A percentile compares a stretch with the other conserved stretches of the same genome.
phyloP scores from a whole-genome alignment of 306 rosid genomes.

The Dalbergia oliveri region DNA sequence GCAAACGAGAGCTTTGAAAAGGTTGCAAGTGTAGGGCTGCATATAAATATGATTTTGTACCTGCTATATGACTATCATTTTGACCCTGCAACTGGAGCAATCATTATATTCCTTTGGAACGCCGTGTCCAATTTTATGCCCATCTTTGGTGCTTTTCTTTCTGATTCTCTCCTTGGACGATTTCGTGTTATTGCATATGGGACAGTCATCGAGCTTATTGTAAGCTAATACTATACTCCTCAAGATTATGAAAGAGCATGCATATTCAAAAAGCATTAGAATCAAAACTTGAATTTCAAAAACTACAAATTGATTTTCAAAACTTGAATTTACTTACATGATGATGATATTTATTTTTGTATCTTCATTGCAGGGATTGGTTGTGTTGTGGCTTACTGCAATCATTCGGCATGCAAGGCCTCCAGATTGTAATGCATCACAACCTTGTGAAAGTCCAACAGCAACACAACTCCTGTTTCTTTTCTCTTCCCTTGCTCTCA shows the following conservation, averaged over 20 bases:
- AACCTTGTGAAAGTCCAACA: conserved; percentile 53
- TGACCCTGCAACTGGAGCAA: conserved; percentile 53
- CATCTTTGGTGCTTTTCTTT: conserved; percentile 76
- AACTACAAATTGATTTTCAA: background rate
- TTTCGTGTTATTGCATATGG: conserved; percentile 70
- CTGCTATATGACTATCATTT: conserved; percentile 59
- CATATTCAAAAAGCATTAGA: background rate
- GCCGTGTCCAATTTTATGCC: conserved; percentile 60
- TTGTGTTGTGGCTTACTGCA: conserved; percentile 73
- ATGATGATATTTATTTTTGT: background rate
- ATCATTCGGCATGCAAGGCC: conserved; percentile 75
- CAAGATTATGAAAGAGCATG: background rate
- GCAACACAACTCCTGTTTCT: conserved; percentile 58
- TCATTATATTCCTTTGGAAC: conserved; percentile 62
- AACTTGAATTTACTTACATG: background rate
- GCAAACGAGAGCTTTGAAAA: conserved; percentile 85
- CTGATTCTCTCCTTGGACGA: conserved; percentile 80
- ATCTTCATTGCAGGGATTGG: conserved; percentile 56
- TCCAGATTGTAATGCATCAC: conserved; percentile 46
- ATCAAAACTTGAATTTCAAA: background rate
- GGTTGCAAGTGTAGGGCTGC: conserved; percentile 75
- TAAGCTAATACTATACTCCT: conserved; percentile 43
- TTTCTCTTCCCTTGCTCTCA: conserved; percentile 60
- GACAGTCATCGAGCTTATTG: conserved; percentile 58
- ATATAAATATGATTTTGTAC: conserved; percentile 73